Conservation (phyloP, 768 basidiomycete species). For the Neoboletus subvelutipes region DNA sequence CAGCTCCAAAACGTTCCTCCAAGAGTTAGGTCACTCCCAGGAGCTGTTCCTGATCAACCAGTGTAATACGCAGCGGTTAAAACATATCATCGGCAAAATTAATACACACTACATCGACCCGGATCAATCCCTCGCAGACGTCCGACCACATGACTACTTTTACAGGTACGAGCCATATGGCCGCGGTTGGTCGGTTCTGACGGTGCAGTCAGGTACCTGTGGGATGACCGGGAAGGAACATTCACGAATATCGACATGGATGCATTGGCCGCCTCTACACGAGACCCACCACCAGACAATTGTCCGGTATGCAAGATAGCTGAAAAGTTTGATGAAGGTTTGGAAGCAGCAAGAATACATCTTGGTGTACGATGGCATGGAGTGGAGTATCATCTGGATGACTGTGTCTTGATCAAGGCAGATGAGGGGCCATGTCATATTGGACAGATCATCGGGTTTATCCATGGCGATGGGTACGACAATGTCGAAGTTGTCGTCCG, state of each 20-base stretch:
- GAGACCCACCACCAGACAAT: conserved; percentile 44
- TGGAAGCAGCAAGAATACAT: conserved; percentile 28
- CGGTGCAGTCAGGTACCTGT: conserved; percentile 43
- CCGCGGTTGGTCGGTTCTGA: conserved; percentile 1
- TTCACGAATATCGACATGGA: conserved; percentile 43
- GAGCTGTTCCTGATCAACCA: conserved; percentile 63
- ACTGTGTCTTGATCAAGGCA: conserved; percentile 55
- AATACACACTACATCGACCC: conserved; percentile 38
- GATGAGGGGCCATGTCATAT: conserved; percentile 53
- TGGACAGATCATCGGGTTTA: conserved; percentile 48
- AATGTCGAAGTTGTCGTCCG: conserved; percentile 33
- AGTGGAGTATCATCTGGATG: conserved; percentile 55
- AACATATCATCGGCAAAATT: conserved; percentile 48
- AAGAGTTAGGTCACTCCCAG: conserved; percentile 57
- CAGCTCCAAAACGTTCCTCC: conserved; percentile 56
- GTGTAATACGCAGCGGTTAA: conserved; percentile 46
- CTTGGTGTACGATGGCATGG: conserved; percentile 49
- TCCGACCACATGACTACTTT: conserved; percentile 47
- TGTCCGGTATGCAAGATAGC: conserved; percentile 49
- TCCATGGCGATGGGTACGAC: conserved; percentile 15
- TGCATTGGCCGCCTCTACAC: conserved; percentile 10
- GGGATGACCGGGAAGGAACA: conserved; percentile 44
- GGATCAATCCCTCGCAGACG: conserved; percentile 24
- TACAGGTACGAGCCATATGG: conserved; percentile 46
- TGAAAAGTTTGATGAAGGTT: conserved; percentile 34